Percentiles rank a stretch among this genome's conserved stretches.
Conservation (phyloP, 176 grass and related monocot genomes). For the Alloteropsis semialata region DNA sequence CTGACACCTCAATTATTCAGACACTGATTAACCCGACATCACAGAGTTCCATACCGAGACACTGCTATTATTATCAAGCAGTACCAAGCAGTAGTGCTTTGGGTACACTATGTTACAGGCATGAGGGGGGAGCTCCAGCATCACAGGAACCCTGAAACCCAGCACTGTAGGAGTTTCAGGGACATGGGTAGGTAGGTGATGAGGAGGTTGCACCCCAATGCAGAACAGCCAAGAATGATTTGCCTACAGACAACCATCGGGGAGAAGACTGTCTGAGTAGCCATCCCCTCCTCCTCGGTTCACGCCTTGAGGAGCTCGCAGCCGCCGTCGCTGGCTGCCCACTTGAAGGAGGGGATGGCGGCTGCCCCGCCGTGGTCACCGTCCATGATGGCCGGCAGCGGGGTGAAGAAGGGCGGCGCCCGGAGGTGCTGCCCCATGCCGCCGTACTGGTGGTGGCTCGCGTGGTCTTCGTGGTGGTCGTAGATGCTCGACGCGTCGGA, state of each 20-base stretch:
- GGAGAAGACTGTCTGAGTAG: conserved; percentile 9
- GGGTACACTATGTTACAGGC: conserved; percentile 35
- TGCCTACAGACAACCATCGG: conserved; percentile 67
- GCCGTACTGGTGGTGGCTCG: conserved; percentile 31
- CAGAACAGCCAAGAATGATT: conserved; percentile 99
- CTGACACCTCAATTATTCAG: conserved; percentile 27
- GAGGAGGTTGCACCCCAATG: conserved; percentile 37
- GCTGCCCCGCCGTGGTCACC: conserved; percentile 39
- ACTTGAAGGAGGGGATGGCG: conserved; percentile 47
- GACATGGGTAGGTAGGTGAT: conserved; percentile 28
- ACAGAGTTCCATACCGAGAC: background rate
- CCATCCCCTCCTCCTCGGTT: conserved; percentile 35
- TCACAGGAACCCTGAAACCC: conserved; percentile 38
- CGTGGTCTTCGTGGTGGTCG: conserved; percentile 29
- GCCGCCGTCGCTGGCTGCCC: conserved; percentile 59
- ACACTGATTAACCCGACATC: background rate
- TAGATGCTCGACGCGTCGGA: conserved; percentile 78
- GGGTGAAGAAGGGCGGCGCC: conserved; percentile 58
- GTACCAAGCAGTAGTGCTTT: conserved; percentile 5
- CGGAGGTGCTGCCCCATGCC: conserved; percentile 53
- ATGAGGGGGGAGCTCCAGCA: conserved; percentile 30
- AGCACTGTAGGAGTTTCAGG: conserved; percentile 23
- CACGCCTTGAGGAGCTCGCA: conserved; percentile 84
- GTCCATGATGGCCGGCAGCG: conserved; percentile 59
- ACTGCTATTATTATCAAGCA: background rate